Percentiles rank a stretch among this genome's conserved stretches.
phyloP scores from a whole-genome alignment of 106 monocot species.

The Hemerocallis citrina region DNA sequence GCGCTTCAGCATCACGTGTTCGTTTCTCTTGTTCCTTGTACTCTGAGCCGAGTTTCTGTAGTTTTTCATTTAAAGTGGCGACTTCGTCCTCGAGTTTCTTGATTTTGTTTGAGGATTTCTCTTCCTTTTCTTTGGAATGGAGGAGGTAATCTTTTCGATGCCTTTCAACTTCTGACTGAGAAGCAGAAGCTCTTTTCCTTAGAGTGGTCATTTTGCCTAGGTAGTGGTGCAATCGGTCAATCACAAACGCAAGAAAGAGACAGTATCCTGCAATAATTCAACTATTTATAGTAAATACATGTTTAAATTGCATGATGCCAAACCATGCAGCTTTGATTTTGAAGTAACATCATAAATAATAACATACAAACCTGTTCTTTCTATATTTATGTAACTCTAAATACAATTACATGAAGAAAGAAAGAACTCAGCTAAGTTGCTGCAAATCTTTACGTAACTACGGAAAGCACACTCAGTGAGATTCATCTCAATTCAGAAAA shows the following conservation, averaged over 20 bases:
- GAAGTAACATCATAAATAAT: too few species aligned
- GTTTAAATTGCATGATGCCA: too few species aligned
- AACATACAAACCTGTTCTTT: too few species aligned
- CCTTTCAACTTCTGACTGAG: constrained; percentile 49
- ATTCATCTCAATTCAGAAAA: too few species aligned
- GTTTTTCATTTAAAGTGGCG: constrained; percentile 30
- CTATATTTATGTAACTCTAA: too few species aligned
- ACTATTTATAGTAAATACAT: too few species aligned
- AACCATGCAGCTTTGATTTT: too few species aligned
- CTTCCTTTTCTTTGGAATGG: constrained; percentile 35
- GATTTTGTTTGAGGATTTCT: constrained; percentile 32
- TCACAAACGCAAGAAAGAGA: constrained; percentile 83
- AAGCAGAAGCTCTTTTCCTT: constrained; percentile 30
- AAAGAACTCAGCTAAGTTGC: too few species aligned
- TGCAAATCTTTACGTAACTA: too few species aligned
- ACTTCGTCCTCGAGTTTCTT: constrained; percentile 44
- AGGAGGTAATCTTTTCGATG: constrained; percentile 43
- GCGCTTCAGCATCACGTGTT: constrained; percentile 48
- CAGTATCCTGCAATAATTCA: constrained; percentile 48
- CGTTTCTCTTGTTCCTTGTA: constrained; percentile 36
- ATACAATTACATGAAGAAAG: too few species aligned
- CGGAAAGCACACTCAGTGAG: too few species aligned
- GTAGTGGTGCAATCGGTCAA: constrained; percentile 79
- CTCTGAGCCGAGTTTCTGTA: constrained; percentile 37
- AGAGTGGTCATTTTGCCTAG: constrained; percentile 43